phyloP scores from a whole-genome alignment of 129 eudicot genomes.

The Artemisia annua region DNA sequence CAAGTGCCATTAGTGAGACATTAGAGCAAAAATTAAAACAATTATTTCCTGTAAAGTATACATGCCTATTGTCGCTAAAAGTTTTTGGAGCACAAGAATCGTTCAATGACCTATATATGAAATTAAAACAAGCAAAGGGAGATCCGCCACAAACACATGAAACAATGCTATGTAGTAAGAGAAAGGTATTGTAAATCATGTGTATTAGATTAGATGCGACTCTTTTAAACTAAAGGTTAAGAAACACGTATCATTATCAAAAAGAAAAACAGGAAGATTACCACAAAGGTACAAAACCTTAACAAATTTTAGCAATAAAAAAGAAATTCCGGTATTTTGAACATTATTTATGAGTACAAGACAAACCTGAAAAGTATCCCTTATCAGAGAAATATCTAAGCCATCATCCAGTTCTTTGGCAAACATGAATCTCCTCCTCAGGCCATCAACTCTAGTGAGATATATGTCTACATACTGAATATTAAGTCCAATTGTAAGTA shows the following conservation, averaged over 20 bases:
- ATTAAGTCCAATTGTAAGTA: slow-evolving; percentile 29
- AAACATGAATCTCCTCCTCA: slow-evolving; percentile 65
- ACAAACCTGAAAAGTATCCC: slow-evolving; percentile 84
- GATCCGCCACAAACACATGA: not conserved
- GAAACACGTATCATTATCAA: slow-evolving; percentile 5
- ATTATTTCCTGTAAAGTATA: no score
- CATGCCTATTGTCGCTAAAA: no score
- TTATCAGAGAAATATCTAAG: slow-evolving; percentile 50
- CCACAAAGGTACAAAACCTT: slow-evolving; percentile 2
- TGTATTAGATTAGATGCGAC: slow-evolving; percentile 6
- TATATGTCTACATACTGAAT: slow-evolving; percentile 82
- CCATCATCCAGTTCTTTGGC: slow-evolving; percentile 49
- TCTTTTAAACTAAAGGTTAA: slow-evolving; percentile 10
- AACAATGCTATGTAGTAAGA: not conserved
- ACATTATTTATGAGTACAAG: slow-evolving; percentile 11
- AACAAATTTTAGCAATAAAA: slow-evolving; percentile 3
- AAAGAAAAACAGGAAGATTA: slow-evolving; percentile 1
- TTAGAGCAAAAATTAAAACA: not conserved
- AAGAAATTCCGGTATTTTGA: slow-evolving; percentile 6
- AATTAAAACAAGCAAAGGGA: no score
- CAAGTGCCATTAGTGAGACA: not conserved
- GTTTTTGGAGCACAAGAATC: no score
- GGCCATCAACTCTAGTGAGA: slow-evolving; percentile 90
- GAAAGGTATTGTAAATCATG: slow-evolving; percentile 8
- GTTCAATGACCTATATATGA: no score